Percentiles rank a stretch among this genome's conserved stretches.
phyloP scores from a whole-genome alignment of 495 filamentous ascomycete genomes.

The Lasiosphaeris hirsuta region DNA sequence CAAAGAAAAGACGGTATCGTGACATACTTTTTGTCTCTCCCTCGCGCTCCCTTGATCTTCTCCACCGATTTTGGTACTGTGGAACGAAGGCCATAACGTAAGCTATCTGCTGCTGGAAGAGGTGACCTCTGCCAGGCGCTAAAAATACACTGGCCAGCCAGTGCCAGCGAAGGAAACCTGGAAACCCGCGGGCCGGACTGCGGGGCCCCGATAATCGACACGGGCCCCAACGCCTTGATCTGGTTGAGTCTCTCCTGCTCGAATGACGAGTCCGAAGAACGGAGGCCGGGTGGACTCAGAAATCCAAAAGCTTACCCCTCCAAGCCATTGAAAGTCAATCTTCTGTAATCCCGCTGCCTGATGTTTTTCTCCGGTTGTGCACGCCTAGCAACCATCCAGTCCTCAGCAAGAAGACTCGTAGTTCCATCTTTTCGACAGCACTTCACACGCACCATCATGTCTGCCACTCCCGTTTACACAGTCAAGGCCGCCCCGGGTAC shows the following conservation, averaged over 20 bases:
- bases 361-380: conserved; percentile 14
- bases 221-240: neutral
- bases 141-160: no score
- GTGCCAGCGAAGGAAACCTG: no score
- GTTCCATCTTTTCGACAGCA: conserved; percentile 8
- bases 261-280: conserved; percentile 24
- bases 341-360: neutral
- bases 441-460: conserved; percentile 36
- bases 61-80: no score
- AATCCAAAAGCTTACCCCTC: conserved; percentile 5
- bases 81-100: no score
- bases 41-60: no score
- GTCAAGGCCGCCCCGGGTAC: conserved; percentile 51
- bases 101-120: no score
- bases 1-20: no score
- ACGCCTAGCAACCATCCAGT: neutral
- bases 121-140: no score
- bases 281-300: conserved; percentile 18
- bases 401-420: conserved; percentile 5
- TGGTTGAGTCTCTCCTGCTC: conserved; percentile 2
- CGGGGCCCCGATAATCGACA: neutral
- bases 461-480: conserved; percentile 48
- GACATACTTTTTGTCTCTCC: no score
- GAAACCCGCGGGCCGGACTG: no score
- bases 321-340: neutral